Percentiles rank a stretch among this genome's conserved stretches.
Conservation (phyloP, 2,329 filamentous ascomycete genomes). For the Leptographium radiaticola region DNA sequence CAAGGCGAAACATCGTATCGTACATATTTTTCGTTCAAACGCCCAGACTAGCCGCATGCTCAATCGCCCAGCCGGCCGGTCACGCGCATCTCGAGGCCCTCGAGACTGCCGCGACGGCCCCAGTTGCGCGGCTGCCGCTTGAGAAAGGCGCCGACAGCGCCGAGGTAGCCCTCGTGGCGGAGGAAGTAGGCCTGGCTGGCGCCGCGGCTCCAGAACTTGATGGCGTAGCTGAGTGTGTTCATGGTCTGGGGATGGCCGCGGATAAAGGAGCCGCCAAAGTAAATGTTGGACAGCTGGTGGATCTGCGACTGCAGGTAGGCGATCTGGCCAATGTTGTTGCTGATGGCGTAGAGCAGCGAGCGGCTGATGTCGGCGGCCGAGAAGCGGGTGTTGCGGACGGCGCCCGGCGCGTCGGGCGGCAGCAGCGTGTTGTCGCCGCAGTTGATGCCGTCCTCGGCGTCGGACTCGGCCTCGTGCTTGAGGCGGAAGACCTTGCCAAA, state of each 20-base stretch:
- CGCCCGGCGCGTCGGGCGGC: constrained; percentile 58
- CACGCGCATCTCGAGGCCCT: neutral
- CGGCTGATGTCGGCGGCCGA: constrained; percentile 75
- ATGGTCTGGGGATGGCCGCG: constrained; percentile 94
- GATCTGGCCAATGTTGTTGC: constrained; percentile 97
- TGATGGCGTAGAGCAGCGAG: constrained; percentile 86
- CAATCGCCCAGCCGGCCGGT: neutral
- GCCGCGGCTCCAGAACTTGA: constrained; percentile 91
- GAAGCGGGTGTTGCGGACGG: constrained; percentile 42
- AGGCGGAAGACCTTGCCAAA: constrained; percentile 95
- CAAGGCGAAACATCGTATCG: no score
- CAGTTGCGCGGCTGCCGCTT: constrained; percentile 84
- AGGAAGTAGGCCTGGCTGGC: constrained; percentile 92
- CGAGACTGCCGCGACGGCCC: constrained; percentile 63
- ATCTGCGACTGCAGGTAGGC: constrained; percentile 95
- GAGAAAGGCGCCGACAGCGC: constrained; percentile 85
- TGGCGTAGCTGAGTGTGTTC: constrained; percentile 92
- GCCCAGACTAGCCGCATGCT: neutral
- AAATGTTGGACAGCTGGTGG: constrained; percentile 81
- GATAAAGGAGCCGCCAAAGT: constrained; percentile 96
- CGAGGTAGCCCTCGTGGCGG: constrained; percentile 89
- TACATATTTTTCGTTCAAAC: no score
- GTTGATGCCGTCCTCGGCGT: constrained; percentile 53
- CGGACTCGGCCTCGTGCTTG: constrained; percentile 70
- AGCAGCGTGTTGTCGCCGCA: constrained; percentile 93